These are phyloP conservation scores for Globisporangium okanoganense DNA, from an alignment of 352 stramenopile genomes.

Conservation along the genomic window DNA sequence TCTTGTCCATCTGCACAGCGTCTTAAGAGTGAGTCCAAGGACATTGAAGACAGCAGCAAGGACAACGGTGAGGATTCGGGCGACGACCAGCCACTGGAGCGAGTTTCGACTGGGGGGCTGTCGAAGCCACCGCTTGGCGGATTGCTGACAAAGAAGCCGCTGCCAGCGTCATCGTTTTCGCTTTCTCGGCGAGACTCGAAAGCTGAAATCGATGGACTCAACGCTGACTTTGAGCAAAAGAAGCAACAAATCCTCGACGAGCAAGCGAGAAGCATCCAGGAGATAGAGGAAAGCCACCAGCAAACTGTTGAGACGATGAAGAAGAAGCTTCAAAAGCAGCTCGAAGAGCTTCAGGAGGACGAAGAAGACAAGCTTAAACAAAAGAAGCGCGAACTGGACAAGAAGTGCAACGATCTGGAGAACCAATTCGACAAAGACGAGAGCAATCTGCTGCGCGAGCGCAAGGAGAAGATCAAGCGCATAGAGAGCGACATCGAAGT, in stretches of 20 bases:
- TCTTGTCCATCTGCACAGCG: constrained; percentile 10
- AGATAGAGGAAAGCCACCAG: constrained; percentile 39
- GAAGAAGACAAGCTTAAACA: constrained; percentile 59
- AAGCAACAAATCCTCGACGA: constrained; percentile 45
- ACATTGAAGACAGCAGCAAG: constrained; percentile 26
- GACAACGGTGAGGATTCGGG: constrained; percentile 22
- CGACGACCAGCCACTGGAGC: constrained; percentile 11
- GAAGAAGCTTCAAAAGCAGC: constrained; percentile 44
- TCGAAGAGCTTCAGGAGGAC: constrained; percentile 52
- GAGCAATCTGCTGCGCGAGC: constrained; percentile 39
- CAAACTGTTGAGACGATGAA: constrained; percentile 25
- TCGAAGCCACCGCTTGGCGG: constrained; percentile 48
- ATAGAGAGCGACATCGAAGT: constrained; percentile 50
- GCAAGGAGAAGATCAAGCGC: constrained; percentile 63
- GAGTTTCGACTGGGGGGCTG: constrained; percentile 22
- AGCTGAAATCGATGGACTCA: constrained; percentile 25
- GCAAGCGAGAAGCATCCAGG: constrained; percentile 28
- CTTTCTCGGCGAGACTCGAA: constrained; percentile 32
- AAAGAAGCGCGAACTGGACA: constrained; percentile 57
- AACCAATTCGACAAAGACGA: constrained; percentile 67
- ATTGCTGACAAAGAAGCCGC: constrained; percentile 45
- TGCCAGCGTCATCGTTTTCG: constrained; percentile 21
- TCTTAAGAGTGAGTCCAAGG: constrained; percentile 31
- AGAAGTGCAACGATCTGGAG: constrained; percentile 63
- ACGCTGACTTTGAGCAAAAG: constrained; percentile 40